phyloP scores from a whole-genome alignment of 2,329 filamentous ascomycete species.

The Sporothrix sp. region DNA sequence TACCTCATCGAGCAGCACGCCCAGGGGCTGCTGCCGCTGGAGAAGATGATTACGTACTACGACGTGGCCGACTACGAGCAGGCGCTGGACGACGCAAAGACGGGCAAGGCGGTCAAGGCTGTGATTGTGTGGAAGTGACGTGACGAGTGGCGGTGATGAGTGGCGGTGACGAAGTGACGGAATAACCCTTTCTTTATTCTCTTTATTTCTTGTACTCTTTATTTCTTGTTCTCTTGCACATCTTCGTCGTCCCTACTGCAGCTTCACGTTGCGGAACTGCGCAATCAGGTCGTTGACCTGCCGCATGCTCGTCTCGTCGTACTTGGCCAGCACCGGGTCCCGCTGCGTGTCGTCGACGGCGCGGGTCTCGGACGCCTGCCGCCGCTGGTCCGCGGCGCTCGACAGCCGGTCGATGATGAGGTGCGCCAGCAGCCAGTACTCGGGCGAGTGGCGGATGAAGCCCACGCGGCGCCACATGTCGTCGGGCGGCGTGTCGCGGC shows the following conservation, averaged over 20 bases:
- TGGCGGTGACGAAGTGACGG: no score
- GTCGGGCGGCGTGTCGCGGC: background rate
- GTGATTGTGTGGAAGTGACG: background rate
- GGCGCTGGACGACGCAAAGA: slow-evolving; percentile 21
- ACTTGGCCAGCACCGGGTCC: slow-evolving; percentile 1
- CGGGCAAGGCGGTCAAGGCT: background rate
- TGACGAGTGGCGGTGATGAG: no score
- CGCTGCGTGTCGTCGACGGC: background rate
- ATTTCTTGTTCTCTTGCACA: background rate
- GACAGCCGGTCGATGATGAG: background rate
- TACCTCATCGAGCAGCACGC: slow-evolving; percentile 26
- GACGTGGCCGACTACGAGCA: slow-evolving; percentile 22
- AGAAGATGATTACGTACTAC: slow-evolving; percentile 26
- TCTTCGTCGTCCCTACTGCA: background rate
- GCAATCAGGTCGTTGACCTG: slow-evolving; percentile 9
- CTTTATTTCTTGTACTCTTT: background rate
- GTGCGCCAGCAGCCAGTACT: slow-evolving; percentile 12
- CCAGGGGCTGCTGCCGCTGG: slow-evolving; percentile 26
- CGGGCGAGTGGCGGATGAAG: slow-evolving; percentile 8
- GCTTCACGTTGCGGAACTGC: slow-evolving; percentile 1
- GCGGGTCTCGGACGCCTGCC: background rate
- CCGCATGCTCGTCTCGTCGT: slow-evolving; percentile 11
- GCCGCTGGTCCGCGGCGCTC: background rate
- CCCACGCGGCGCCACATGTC: slow-evolving; percentile 9
- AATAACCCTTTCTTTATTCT: background rate